Percentiles rank a stretch among this genome's conserved stretches.
Evolutionary conservation across 2,329 filamentous ascomycete species (phyloP).

Genomic region (Pestalotiopsis sp.): DNA sequence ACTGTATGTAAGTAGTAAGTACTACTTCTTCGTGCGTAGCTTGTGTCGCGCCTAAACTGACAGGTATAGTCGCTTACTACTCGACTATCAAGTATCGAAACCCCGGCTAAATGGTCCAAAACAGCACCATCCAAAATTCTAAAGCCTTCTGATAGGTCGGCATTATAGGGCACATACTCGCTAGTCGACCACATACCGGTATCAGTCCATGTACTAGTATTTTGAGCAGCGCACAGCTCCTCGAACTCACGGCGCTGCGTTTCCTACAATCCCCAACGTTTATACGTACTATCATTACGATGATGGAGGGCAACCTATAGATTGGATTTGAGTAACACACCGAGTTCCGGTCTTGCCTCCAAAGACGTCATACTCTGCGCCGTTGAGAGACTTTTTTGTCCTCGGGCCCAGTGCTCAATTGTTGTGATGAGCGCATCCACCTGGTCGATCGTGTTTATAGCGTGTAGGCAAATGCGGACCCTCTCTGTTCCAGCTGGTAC

Average conservation of each 20-base stretch:
- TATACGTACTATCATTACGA: neutral
- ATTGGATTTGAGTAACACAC: neutral
- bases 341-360: neutral
- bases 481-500: constrained; percentile 59
- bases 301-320: neutral
- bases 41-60: neutral
- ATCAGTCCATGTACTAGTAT: neutral
- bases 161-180: neutral
- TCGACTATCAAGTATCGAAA: neutral
- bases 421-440: constrained; percentile 8
- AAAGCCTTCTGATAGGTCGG: neutral
- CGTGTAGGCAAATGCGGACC: constrained; percentile 62
- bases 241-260: too few species aligned
- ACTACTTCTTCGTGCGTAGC: too few species aligned
- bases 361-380: neutral
- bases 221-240: too few species aligned
- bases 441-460: constrained; percentile 53
- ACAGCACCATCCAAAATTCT: neutral
- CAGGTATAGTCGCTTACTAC: neutral
- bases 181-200: neutral
- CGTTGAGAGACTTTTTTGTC: constrained; percentile 1
- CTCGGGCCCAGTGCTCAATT: constrained; percentile 23
- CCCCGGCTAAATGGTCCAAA: neutral
- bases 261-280: too few species aligned
- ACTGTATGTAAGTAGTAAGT: too few species aligned